These are phyloP conservation scores for Cystobasidium tubakii DNA, from an alignment of 768 basidiomycete species.

Conservation along the genomic window DNA sequence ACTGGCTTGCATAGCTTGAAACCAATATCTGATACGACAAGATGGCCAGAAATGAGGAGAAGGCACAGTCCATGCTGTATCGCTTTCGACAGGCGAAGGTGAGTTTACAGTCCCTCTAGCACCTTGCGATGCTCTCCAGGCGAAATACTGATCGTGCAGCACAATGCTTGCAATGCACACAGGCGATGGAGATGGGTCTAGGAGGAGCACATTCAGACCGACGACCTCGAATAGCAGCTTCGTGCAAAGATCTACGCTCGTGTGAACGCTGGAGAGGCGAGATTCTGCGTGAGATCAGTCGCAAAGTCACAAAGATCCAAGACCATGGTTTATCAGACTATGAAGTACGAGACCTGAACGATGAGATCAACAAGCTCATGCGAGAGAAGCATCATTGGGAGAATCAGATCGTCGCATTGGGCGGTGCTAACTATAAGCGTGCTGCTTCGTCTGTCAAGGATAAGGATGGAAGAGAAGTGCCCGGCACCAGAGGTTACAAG, in stretches of 20 bases:
- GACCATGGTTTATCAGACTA: slow-evolving; percentile 90
- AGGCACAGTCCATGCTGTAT: slow-evolving; percentile 89
- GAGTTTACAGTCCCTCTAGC: not conserved
- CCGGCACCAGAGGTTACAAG: slow-evolving; percentile 97
- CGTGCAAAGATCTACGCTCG: slow-evolving; percentile 82
- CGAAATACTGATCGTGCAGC: not conserved
- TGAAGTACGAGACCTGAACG: slow-evolving; percentile 90
- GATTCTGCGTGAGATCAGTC: slow-evolving; percentile 83
- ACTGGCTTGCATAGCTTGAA: not conserved
- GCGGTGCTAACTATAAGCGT: slow-evolving; percentile 90
- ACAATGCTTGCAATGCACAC: not conserved
- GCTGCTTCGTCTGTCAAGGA: slow-evolving; percentile 86
- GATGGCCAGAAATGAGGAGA: slow-evolving; percentile 92
- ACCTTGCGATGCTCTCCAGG: not conserved
- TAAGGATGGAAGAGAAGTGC: slow-evolving; percentile 91
- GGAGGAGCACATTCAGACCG: slow-evolving; percentile 64
- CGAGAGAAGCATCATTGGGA: slow-evolving; percentile 97
- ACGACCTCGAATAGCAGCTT: slow-evolving; percentile 84
- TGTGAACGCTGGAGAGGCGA: slow-evolving; percentile 96
- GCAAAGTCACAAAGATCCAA: slow-evolving; percentile 97
- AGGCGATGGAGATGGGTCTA: slow-evolving; percentile 83
- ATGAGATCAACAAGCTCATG: slow-evolving; percentile 92
- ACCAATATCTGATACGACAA: not conserved
- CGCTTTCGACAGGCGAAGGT: slow-evolving; percentile 89
- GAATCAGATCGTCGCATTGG: slow-evolving; percentile 90